These are phyloP conservation scores for Mortierella sp. DNA, from an alignment of 371 early-diverging fungal genomes.

Conservation along the genomic window DNA sequence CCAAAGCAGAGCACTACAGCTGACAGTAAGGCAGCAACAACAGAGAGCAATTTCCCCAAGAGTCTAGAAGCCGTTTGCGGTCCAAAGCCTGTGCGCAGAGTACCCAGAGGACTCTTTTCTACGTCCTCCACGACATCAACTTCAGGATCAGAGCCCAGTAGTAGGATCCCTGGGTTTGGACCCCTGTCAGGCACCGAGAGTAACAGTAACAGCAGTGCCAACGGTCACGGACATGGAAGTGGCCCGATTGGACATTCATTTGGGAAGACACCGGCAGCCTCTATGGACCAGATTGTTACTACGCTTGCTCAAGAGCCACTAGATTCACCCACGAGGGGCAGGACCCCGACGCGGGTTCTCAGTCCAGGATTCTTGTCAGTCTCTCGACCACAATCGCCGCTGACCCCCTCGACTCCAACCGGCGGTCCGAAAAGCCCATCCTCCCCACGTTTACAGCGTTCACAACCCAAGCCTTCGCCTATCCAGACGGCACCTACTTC, in stretches of 20 bases:
- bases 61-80: background rate
- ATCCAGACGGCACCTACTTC: slow-evolving; percentile 24
- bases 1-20: background rate
- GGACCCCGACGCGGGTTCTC: background rate
- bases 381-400: slow-evolving; percentile 21
- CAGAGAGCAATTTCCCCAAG: background rate
- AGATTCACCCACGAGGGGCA: slow-evolving; percentile 1
- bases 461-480: slow-evolving; percentile 40
- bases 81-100: slow-evolving; percentile 26
- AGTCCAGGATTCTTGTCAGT: slow-evolving; percentile 4
- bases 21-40: background rate
- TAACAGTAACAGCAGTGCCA: background rate
- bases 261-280: background rate
- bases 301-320: background rate
- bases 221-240: background rate
- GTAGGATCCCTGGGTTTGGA: background rate
- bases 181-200: background rate
- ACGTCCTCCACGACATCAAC: slow-evolving; percentile 9
- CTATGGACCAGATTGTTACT: background rate
- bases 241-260: background rate
- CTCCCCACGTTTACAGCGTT: slow-evolving; percentile 21
- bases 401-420: slow-evolving; percentile 1
- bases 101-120: slow-evolving; percentile 46
- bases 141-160: background rate
- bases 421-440: slow-evolving; percentile 16